phyloP scores from a whole-genome alignment of 768 basidiomycete genomes.

The Termitomyces eurrhizus region DNA sequence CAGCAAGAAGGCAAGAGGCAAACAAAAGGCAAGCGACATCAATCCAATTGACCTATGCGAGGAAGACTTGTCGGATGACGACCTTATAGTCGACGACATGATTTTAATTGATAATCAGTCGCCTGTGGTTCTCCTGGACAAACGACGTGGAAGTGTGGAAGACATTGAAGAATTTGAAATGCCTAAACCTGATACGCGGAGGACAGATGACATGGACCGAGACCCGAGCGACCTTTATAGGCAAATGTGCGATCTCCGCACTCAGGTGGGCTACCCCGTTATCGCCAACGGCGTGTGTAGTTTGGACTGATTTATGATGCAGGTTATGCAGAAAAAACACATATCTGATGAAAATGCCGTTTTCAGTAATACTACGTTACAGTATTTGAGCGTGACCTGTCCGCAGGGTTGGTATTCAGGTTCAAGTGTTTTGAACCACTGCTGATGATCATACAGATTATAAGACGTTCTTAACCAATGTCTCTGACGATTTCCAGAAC shows the following conservation, averaged over 20 bases:
- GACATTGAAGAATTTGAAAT: neutral
- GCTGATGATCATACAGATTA: constrained; percentile 25
- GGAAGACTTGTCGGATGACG: constrained; percentile 24
- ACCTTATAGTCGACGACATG: constrained; percentile 17
- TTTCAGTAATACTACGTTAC: constrained; percentile 31
- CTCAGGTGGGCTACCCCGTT: constrained; percentile 20
- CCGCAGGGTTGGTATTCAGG: constrained; percentile 33
- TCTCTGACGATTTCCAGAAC: constrained; percentile 36
- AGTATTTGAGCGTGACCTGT: constrained; percentile 32
- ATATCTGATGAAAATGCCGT: constrained; percentile 27
- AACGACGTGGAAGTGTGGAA: neutral
- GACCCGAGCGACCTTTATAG: constrained; percentile 22
- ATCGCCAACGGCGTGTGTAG: neutral
- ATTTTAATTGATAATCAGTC: neutral
- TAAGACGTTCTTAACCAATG: constrained; percentile 28
- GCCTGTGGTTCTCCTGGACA: neutral
- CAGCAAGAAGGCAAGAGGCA: constrained; percentile 24
- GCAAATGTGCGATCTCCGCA: constrained; percentile 20
- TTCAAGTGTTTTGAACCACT: neutral
- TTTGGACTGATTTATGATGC: neutral
- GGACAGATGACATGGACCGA: constrained; percentile 2
- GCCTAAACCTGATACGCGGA: neutral
- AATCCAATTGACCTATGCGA: constrained; percentile 33
- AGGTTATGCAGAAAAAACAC: constrained; percentile 26
- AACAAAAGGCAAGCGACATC: constrained; percentile 21